These are phyloP conservation scores for Phytophthora agathidicida DNA, from an alignment of 352 stramenopile genomes.

Conservation along the genomic window DNA sequence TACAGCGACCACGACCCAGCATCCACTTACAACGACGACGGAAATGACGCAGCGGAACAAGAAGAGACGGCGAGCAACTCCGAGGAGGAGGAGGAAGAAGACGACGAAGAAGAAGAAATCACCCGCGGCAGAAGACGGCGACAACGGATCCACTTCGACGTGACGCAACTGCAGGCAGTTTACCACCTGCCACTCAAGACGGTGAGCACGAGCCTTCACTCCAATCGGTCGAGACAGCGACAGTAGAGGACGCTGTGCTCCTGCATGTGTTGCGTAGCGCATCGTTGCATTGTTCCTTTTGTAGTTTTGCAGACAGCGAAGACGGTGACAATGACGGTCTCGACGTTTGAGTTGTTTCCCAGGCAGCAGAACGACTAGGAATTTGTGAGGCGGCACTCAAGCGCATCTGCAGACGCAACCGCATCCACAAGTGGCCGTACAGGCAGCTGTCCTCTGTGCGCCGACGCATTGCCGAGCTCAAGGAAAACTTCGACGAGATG, in stretches of 20 bases:
- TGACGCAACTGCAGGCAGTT: conserved; percentile 61
- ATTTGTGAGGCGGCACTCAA: conserved; percentile 86
- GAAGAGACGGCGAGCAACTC: conserved; percentile 5
- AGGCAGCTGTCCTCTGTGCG: conserved; percentile 67
- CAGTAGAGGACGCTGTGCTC: too few species aligned
- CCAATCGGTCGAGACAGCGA: too few species aligned
- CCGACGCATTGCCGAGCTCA: conserved; percentile 51
- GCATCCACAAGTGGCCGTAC: conserved; percentile 78
- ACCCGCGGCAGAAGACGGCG: conserved; percentile 10
- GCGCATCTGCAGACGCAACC: conserved; percentile 76
- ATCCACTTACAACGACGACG: conserved; percentile 12
- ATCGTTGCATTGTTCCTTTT: too few species aligned
- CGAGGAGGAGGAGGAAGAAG: conserved; percentile 13
- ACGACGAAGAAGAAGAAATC: conserved; percentile 3
- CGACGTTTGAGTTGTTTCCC: conserved; percentile 19
- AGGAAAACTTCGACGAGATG: conserved; percentile 8
- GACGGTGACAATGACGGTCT: conserved; percentile 19
- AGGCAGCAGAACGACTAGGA: conserved; percentile 65
- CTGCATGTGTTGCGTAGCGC: background rate
- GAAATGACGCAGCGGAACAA: conserved; percentile 4
- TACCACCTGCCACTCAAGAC: conserved; percentile 79
- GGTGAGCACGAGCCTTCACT: conserved; percentile 42
- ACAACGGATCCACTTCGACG: conserved; percentile 57
- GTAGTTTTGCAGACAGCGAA: background rate
- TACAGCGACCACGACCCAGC: conserved; percentile 15